Evolutionary conservation across 2,329 filamentous ascomycete genomes (phyloP).

Genomic region (Nemania abortiva): DNA sequence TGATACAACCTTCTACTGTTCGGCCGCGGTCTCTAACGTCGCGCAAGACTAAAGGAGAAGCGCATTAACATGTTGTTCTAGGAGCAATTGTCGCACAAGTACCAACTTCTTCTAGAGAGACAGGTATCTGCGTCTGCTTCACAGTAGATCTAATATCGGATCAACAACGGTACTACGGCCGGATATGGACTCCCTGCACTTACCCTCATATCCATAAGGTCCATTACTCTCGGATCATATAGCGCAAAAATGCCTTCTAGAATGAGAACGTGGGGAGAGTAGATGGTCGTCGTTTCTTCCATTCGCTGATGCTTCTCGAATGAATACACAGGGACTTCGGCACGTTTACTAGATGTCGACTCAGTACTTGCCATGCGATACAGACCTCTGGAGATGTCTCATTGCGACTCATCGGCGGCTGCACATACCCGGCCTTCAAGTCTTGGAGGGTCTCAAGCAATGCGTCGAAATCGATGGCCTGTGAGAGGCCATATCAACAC

Average conservation of each 20-base stretch:
- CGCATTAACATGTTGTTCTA: conserved; percentile 22
- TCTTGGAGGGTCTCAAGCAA: conserved; percentile 83
- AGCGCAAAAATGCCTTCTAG: conserved; percentile 96
- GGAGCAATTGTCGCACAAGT: not conserved
- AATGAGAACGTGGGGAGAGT: conserved; percentile 95
- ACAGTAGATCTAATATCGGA: conserved; percentile 80
- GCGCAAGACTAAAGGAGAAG: conserved; percentile 71
- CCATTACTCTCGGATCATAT: conserved; percentile 86
- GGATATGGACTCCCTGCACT: conserved; percentile 8
- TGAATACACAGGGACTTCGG: conserved; percentile 94
- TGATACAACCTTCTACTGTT: conserved; percentile 95
- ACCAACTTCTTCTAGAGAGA: conserved; percentile 84
- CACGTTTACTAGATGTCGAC: conserved; percentile 72
- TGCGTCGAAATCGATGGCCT: conserved; percentile 93
- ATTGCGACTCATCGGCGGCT: conserved; percentile 10
- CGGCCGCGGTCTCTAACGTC: conserved; percentile 91
- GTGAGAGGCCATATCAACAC: conserved; percentile 43
- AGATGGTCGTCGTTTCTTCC: conserved; percentile 85
- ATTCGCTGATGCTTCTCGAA: conserved; percentile 90
- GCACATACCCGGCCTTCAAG: conserved; percentile 85
- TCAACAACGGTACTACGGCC: conserved; percentile 31
- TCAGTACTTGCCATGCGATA: conserved; percentile 30
- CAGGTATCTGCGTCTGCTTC: conserved; percentile 97
- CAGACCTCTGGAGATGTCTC: not conserved
- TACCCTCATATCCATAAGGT: conserved; percentile 91